These are phyloP conservation scores for Pseudogymnoascus sp. DNA, from an alignment of 2,329 filamentous ascomycete species.

Conservation along the genomic window DNA sequence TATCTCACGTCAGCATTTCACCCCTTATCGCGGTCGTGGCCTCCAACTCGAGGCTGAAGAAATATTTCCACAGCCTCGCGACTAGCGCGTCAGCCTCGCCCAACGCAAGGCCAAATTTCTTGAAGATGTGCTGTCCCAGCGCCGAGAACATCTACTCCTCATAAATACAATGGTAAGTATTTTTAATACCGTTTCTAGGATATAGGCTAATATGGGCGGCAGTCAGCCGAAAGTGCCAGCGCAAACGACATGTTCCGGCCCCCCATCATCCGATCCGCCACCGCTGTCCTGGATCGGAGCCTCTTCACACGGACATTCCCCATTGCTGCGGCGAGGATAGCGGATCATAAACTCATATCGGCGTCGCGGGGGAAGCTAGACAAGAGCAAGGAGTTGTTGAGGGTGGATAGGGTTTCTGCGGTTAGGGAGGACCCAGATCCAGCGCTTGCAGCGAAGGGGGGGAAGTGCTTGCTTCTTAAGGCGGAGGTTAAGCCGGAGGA, in stretches of 20 bases:
- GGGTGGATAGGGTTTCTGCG: slow-evolving; percentile 53
- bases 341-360: slow-evolving; percentile 67
- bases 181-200: not conserved
- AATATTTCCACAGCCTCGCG: slow-evolving; percentile 5
- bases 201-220: not conserved
- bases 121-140: not conserved
- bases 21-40: not conserved
- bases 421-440: slow-evolving; percentile 56
- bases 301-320: slow-evolving; percentile 73
- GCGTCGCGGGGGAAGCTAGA: slow-evolving; percentile 59
- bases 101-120: slow-evolving; percentile 4
- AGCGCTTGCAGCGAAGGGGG: slow-evolving; percentile 43
- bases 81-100: slow-evolving; percentile 4
- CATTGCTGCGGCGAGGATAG: slow-evolving; percentile 69
- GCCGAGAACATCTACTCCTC: not conserved
- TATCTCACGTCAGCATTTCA: slow-evolving; percentile 8
- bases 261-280: slow-evolving; percentile 65
- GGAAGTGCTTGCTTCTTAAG: slow-evolving; percentile 54
- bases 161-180: slow-evolving; percentile 1
- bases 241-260: slow-evolving; percentile 53
- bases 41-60: not conserved
- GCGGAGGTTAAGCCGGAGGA: slow-evolving; percentile 48
- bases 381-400: slow-evolving; percentile 57
- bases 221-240: slow-evolving; percentile 4
- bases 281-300: slow-evolving; percentile 71